Conservation (phyloP, 169 alveolate genomes). For the Perkinsus marinus region DNA sequence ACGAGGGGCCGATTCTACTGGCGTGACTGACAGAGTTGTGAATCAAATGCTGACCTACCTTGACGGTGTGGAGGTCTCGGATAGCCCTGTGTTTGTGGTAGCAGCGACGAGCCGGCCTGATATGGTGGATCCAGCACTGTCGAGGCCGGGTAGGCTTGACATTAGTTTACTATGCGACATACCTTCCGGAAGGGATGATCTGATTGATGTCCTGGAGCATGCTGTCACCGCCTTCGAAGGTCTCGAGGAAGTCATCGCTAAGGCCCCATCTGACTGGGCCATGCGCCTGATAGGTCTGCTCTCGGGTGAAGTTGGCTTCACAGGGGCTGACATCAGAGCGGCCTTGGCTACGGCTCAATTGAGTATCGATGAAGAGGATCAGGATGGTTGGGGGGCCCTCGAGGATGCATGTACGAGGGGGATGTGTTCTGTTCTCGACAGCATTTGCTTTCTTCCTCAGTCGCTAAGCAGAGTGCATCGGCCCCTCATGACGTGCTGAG, state of each 20-base stretch:
- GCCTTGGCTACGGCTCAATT: not conserved
- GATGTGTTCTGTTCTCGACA: not conserved
- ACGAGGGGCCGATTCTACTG: constrained; percentile 50
- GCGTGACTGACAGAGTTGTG: constrained; percentile 60
- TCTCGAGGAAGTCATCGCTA: not conserved
- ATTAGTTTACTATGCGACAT: constrained; percentile 5
- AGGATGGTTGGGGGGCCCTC: not conserved
- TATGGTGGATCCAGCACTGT: constrained; percentile 94
- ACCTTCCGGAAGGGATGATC: not conserved
- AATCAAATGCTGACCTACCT: constrained; percentile 55
- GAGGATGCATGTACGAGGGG: not conserved
- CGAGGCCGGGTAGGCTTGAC: constrained; percentile 82
- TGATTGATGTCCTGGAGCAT: not conserved
- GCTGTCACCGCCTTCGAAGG: not conserved
- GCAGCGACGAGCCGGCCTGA: constrained; percentile 99
- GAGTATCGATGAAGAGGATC: not conserved
- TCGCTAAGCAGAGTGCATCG: not conserved
- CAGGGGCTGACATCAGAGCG: constrained; percentile 1
- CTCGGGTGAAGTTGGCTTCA: not conserved
- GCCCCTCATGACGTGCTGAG: not conserved
- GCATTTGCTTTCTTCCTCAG: not conserved
- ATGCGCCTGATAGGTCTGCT: not conserved
- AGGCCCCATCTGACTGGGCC: not conserved
- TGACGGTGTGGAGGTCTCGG: constrained; percentile 39
- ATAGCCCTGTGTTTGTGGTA: constrained; percentile 59